phyloP scores from a whole-genome alignment of 495 filamentous ascomycete genomes.

The Cladorrhinum samala region DNA sequence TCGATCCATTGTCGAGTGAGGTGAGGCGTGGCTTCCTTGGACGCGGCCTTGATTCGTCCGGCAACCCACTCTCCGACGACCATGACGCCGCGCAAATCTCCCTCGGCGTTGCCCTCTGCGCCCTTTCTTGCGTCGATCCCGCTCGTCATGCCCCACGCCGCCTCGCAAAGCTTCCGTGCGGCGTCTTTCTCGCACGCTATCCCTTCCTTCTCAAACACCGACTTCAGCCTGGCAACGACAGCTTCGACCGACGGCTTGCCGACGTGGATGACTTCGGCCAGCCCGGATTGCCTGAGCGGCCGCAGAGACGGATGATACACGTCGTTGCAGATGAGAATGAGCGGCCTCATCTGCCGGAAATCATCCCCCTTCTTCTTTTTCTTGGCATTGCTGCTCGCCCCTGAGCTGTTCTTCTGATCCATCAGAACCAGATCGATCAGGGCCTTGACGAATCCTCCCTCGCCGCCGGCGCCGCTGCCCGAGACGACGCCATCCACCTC shows the following conservation, averaged over 20 bases:
- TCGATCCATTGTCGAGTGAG: conserved; percentile 84
- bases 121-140: conserved; percentile 51
- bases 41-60: conserved; percentile 60
- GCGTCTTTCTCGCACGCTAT: conserved; percentile 81
- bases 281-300: conserved; percentile 68
- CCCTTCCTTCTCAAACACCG: conserved; percentile 78
- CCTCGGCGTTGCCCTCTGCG: conserved; percentile 63
- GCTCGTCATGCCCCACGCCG: conserved; percentile 77
- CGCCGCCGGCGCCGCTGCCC: conserved; percentile 61
- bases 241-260: conserved; percentile 82
- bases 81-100: conserved; percentile 86
- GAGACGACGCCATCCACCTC: conserved; percentile 91
- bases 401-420: conserved; percentile 72
- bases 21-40: conserved; percentile 25
- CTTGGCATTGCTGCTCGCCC: conserved; percentile 26
- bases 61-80: conserved; percentile 96
- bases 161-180: conserved; percentile 83
- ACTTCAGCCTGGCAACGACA: conserved; percentile 74
- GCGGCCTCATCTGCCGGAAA: conserved; percentile 77
- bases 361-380: conserved; percentile 64
- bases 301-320: conserved; percentile 89
- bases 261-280: conserved; percentile 88
- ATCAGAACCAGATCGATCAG: conserved; percentile 79
- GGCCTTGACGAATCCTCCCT: conserved; percentile 90
- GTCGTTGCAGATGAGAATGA: conserved; percentile 95